Base-by-base conservation (phyloP, 2,329 filamentous ascomycete species). In the Stagonosporopsis tanaceti region DNA sequence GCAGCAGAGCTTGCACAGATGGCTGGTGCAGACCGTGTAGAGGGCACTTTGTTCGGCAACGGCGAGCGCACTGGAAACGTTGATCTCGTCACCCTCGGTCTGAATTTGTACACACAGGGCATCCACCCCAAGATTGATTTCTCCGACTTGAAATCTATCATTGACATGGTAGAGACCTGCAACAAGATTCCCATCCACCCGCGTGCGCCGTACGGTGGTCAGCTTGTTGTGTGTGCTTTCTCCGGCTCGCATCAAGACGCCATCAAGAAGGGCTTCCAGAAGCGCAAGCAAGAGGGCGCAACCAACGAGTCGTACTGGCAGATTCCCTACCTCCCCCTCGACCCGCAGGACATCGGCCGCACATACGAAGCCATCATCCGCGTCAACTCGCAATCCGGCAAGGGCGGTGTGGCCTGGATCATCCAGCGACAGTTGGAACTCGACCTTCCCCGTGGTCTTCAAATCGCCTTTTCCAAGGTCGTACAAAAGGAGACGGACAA, bases 361-460 rank as follows among this genome's bases (percentile, higher is more conserved):
- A 97, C 89, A n/a, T 98, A 98, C 85, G 93, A 98, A 79, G 94
- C 94, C 57, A 90, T 98, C 73, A 98, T 98, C 74, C 91, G 94
- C 59, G 94, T 98, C 85, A 99, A 98, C 82, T 96, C 92, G 17
- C 94, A 98, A 77, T 92, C 88, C 68, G 94, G 94, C 64, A 98
- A 99, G 81, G 94, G 94, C 60, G 95, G 95, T 68, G 89, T 92
- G 59, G 93, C 94, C 47, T 98, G 92, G 91, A 91, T 98, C 73
- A 93, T 98, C 74, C 88, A 93, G 74, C 89, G 90, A 67, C 89
- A 92, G 71, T 87, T 98, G 61, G 87, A 95, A 72, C 89, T 98
- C 70, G 95, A 98, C 76, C 86, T 98, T 48, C 95, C 95, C 15
- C 91, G 95, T 61, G 93, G 93, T 50, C 85, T 98, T 48, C 94